Evolutionary conservation across 78 protist genomes (phyloP), one percentile per base, ranked within the genome.

Genomic region (Salpingoeca rosetta): DNA sequence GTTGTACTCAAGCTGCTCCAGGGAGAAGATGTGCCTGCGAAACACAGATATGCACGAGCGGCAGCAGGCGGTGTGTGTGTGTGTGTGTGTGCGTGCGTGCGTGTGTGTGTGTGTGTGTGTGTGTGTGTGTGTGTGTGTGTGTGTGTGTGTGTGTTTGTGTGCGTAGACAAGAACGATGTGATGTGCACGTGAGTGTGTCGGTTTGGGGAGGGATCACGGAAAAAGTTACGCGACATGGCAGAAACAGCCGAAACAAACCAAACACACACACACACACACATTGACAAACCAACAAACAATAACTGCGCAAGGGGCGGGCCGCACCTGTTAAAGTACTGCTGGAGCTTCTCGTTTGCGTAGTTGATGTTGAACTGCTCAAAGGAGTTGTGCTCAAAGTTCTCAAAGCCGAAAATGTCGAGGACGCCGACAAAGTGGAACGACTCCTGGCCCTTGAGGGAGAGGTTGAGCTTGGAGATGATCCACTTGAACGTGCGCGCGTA

Each of bases 391-490:
- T 88, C 82, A 79, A 92, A 92, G 73, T 82, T 80, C 88, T 95
- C 97, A 79, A 95, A 95, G 38, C 97, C 97, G 85, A 91, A 95
- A 80, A 95, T 95, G 80, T 95, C 97, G 44, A 95, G 86, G 42
- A 92, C 72, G 1, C 95, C 95, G 41, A 94, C 86, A 45, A n/a
- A 88, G 17, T 0, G 57, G 42, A n/a, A 37, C 11, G 79, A 27
- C 37, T 78, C 56, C 74, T 78, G 11, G 1, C 28, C 26, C 0
- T 10, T 41, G 36, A 37, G 17, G 41, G 38, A 38, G 31, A 0
- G 25, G 83, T 89, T 89, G 78, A 89, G 56, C 43, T 1, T 0
- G 44, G 0, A 72, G 41, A 94, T 91, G 3, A 97, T 85, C 93
- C 89, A 91, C 78, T 89, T 89, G 82, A 96, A 96, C 38, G 94